Percentiles rank a stretch among this genome's conserved stretches.
phyloP scores from a whole-genome alignment of 495 filamentous ascomycete genomes.

The Talaromyces borbonicus region DNA sequence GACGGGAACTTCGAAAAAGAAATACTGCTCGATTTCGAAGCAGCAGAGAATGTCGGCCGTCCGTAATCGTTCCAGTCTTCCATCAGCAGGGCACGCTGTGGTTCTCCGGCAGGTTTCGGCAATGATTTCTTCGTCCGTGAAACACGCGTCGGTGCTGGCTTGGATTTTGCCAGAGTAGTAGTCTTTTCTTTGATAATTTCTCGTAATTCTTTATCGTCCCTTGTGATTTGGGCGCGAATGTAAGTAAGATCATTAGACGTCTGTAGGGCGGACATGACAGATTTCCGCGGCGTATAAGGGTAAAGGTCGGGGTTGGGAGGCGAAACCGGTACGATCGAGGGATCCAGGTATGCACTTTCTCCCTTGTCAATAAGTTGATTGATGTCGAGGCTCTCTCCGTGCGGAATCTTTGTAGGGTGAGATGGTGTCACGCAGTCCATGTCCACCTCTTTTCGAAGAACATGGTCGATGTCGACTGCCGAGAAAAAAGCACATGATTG shows the following conservation, averaged over 20 bases:
- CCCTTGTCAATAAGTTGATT: conserved; percentile 60
- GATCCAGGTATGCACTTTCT: conserved; percentile 52
- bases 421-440: conserved; percentile 95
- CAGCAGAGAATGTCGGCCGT: neutral
- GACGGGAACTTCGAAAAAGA: conserved; percentile 1
- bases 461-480: conserved; percentile 85
- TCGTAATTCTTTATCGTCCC: conserved; percentile 60
- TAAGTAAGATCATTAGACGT: conserved; percentile 48
- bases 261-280: conserved; percentile 66
- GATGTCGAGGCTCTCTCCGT: conserved; percentile 81
- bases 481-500: conserved; percentile 93
- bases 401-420: conserved; percentile 66
- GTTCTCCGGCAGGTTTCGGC: conserved; percentile 19
- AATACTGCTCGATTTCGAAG: neutral
- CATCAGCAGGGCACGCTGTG: conserved; percentile 39
- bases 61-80: conserved; percentile 16
- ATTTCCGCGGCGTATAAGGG: conserved; percentile 56
- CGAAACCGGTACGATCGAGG: conserved; percentile 42
- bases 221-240: conserved; percentile 75
- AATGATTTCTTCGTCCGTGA: conserved; percentile 15
- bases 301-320: conserved; percentile 46
- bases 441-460: conserved; percentile 92
- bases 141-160: conserved; percentile 12
- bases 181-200: conserved; percentile 56
- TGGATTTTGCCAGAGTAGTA: conserved; percentile 13